A percentile compares a stretch with the other conserved stretches of the same genome.
Conservation (phyloP, 495 filamentous ascomycete genomes). For the Cairneyella variabilis region DNA sequence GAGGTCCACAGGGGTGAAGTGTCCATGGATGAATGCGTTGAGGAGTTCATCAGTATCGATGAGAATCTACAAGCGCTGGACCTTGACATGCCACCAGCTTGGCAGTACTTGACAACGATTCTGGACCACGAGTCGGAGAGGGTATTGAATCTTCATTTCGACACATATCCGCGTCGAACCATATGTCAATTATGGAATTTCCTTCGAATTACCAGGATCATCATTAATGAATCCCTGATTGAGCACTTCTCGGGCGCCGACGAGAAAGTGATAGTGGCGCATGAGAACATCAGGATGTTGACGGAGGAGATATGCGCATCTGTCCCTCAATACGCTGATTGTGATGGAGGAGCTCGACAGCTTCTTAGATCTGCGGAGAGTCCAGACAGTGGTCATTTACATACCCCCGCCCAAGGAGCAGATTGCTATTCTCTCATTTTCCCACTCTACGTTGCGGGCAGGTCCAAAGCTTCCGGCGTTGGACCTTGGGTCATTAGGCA, state of each 20-base stretch:
- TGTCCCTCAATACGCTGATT: conserved; percentile 26
- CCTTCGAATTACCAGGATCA: conserved; percentile 26
- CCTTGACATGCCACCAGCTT: not conserved
- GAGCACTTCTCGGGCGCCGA: not conserved
- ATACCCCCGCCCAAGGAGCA: conserved; percentile 14
- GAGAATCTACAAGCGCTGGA: not conserved
- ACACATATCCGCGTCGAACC: conserved; percentile 26
- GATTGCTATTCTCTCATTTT: conserved; percentile 30
- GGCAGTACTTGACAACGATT: not conserved
- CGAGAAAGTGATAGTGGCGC: not conserved
- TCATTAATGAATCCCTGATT: conserved; percentile 26
- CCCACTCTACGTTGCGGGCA: conserved; percentile 29
- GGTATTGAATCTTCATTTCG: conserved; percentile 19
- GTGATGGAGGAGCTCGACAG: not conserved
- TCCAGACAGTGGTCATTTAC: not conserved
- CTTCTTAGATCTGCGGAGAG: not conserved
- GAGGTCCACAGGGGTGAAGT: conserved; percentile 10
- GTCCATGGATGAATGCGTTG: not conserved
- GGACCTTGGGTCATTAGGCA: conserved; percentile 28
- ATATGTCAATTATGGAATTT: conserved; percentile 29
- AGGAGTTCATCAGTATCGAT: conserved; percentile 4
- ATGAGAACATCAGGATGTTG: conserved; percentile 20
- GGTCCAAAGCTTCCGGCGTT: conserved; percentile 13
- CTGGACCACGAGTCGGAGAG: conserved; percentile 7
- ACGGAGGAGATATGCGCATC: conserved; percentile 30